Evolutionary conservation across 805 yeast genomes (phyloP).

Genomic region (Candida sithepensis): DNA sequence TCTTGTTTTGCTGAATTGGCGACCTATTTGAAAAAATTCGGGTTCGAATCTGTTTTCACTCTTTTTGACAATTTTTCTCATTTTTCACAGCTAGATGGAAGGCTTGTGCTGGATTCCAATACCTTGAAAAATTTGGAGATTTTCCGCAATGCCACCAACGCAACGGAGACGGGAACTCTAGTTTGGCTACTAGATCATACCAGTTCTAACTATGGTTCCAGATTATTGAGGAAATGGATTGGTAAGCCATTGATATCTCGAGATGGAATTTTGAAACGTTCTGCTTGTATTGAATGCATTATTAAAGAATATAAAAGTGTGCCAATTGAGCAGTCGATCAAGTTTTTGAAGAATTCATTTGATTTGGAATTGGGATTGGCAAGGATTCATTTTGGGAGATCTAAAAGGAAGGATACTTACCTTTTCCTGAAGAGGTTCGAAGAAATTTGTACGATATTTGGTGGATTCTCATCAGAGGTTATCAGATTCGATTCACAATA

Average conservation of each 20-base stretch:
- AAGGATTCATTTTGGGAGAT: constrained; percentile 56
- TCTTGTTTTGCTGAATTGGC: constrained; percentile 42
- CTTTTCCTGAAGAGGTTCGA: constrained; percentile 45
- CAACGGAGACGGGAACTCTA: constrained; percentile 60
- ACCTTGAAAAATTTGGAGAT: constrained; percentile 74
- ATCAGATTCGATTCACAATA: constrained; percentile 19
- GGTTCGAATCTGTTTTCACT: constrained; percentile 52
- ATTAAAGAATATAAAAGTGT: constrained; percentile 36
- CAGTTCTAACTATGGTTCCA: constrained; percentile 67
- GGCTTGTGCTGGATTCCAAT: constrained; percentile 58
- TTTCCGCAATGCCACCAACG: constrained; percentile 60
- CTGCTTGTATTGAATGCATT: constrained; percentile 55
- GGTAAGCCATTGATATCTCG: constrained; percentile 61
- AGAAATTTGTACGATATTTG: constrained; percentile 34
- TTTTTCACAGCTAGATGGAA: constrained; percentile 45
- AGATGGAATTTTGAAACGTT: constrained; percentile 54
- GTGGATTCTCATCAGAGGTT: constrained; percentile 11
- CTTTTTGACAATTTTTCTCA: constrained; percentile 46
- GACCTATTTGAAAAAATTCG: constrained; percentile 58
- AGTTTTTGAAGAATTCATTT: constrained; percentile 31
- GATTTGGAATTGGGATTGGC: constrained; percentile 60
- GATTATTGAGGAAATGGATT: constrained; percentile 71
- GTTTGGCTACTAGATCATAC: constrained; percentile 82
- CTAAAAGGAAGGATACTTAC: constrained; percentile 59
- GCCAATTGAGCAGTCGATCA: constrained; percentile 29